Evolutionary conservation across 495 filamentous ascomycete genomes (phyloP), one percentile per base, ranked within the genome.

Genomic region (Neurospora terricola): DNA sequence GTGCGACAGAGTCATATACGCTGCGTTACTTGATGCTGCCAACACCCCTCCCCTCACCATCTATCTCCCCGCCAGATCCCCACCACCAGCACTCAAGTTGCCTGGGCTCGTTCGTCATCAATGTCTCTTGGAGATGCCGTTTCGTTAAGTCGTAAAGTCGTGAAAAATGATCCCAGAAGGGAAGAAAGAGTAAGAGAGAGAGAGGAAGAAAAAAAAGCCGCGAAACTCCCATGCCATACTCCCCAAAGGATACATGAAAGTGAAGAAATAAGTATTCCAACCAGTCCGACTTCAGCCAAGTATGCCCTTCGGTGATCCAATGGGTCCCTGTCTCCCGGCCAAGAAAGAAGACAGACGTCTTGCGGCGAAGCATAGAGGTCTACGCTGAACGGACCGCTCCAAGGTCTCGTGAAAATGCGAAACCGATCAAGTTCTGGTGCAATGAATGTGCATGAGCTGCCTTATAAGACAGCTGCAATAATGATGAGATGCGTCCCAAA

Each of bases 1-100:
- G 85, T 30, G 84, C 82, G 21, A 87, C 84, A 45, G 83, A 34
- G 85, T 66, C 84, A 84, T 71, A 82, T 87, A 72, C 85, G 82
- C 40, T 82, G 23, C 30, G 27, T 66, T 34, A 34, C 30, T 34
- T 36, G 27, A 18, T 66, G 54, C 54, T 66, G 54, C 14, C 30
- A 66, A 34, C 21, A 59, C 23, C 14, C 27, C 54, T 62, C 54
- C 54, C 30, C 23, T 62, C 23, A 30, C 23, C 14, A 14, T 62
- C 54, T 30, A 30, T 16, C 12, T 23, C 45, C 45, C 54, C 12
- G 27, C 5, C 54, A 34, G 27, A 30, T 23, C 30, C 27, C 27
- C 11, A 8, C 14, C 27, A 62, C 70, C 38, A 71, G 27, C 70
- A 21, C n/a, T 66, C 23, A 66, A 66, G 54, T 66, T 27, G 6